These are phyloP conservation scores for Arthrocladium fulminans DNA, from an alignment of 2,329 filamentous ascomycete genomes.

Conservation along the genomic window DNA sequence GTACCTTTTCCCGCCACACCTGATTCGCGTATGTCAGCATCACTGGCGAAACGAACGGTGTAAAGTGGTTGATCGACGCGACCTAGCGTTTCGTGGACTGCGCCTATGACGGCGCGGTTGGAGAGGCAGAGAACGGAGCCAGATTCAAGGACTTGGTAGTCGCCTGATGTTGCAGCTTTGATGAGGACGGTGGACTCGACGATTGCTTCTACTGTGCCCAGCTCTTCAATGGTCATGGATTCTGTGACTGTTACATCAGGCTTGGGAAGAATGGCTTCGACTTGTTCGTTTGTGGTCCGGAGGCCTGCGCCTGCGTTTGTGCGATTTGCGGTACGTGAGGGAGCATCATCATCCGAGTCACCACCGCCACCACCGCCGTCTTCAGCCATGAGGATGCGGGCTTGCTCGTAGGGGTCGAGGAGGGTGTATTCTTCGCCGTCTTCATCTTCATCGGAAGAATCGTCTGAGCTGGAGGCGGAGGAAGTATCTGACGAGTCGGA, in stretches of 20 bases:
- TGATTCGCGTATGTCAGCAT: slow-evolving; percentile 60
- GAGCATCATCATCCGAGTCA: slow-evolving; percentile 62
- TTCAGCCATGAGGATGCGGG: slow-evolving; percentile 73
- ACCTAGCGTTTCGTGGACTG: slow-evolving; percentile 76
- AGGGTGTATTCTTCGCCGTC: slow-evolving; percentile 56
- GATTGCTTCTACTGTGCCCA: slow-evolving; percentile 67
- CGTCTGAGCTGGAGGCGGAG: slow-evolving; percentile 51
- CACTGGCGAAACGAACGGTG: slow-evolving; percentile 64
- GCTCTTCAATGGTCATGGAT: slow-evolving; percentile 65
- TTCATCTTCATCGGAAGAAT: slow-evolving; percentile 46
- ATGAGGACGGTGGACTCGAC: slow-evolving; percentile 73
- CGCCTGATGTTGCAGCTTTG: slow-evolving; percentile 67
- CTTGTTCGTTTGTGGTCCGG: slow-evolving; percentile 71
- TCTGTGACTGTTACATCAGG: slow-evolving; percentile 70
- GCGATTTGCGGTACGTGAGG: slow-evolving; percentile 31
- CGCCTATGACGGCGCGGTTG: slow-evolving; percentile 68
- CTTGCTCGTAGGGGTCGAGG: slow-evolving; percentile 72
- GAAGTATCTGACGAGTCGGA: slow-evolving; percentile 63
- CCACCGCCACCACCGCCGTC: slow-evolving; percentile 47
- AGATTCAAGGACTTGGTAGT: slow-evolving; percentile 74
- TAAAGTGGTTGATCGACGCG: slow-evolving; percentile 81
- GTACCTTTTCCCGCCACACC: slow-evolving; percentile 45
- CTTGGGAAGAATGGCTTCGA: slow-evolving; percentile 56
- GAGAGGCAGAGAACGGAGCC: slow-evolving; percentile 73
- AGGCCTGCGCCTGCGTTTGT: slow-evolving; percentile 42